These are phyloP conservation scores for Sugiyamaella marilandica DNA, from an alignment of 805 yeast genomes.

Conservation along the genomic window DNA sequence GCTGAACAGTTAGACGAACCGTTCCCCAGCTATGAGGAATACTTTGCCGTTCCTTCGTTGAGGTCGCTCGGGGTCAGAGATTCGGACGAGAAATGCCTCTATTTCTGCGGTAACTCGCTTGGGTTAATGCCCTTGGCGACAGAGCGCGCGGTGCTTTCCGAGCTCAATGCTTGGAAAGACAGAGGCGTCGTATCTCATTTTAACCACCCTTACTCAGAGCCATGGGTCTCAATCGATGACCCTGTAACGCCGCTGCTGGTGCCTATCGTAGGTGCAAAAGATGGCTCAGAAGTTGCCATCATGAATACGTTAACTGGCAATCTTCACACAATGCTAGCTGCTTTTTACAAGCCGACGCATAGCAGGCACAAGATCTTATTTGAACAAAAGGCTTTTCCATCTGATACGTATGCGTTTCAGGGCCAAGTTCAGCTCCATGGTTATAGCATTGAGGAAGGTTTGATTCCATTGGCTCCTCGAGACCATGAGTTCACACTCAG, in stretches of 20 bases:
- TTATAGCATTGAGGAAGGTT: conserved; percentile 45
- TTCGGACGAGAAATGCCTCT: conserved; percentile 37
- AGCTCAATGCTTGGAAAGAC: conserved; percentile 75
- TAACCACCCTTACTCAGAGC: conserved; percentile 38
- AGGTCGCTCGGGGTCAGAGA: conserved; percentile 45
- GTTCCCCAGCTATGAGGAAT: conserved; percentile 38
- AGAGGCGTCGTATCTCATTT: conserved; percentile 87
- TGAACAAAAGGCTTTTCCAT: conserved; percentile 87
- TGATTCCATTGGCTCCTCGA: conserved; percentile 63
- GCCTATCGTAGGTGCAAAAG: conserved; percentile 68
- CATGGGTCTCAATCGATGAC: conserved; percentile 85
- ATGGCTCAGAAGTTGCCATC: conserved; percentile 67
- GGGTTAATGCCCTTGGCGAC: conserved; percentile 80
- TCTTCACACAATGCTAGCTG: conserved; percentile 64
- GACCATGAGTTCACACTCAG: conserved; percentile 51
- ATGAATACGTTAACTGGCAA: conserved; percentile 86
- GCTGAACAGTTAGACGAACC: conserved; percentile 36
- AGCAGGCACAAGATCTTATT: conserved; percentile 64
- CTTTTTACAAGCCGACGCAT: conserved; percentile 64
- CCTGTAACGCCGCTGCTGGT: conserved; percentile 68
- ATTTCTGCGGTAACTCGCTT: conserved; percentile 89
- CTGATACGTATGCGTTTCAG: conserved; percentile 81
- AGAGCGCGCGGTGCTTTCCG: conserved; percentile 51
- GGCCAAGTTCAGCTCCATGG: conserved; percentile 66
- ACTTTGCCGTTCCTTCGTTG: conserved; percentile 66